Conservation (phyloP, 306 rosid species). For the Citrullus mucosospermus region DNA sequence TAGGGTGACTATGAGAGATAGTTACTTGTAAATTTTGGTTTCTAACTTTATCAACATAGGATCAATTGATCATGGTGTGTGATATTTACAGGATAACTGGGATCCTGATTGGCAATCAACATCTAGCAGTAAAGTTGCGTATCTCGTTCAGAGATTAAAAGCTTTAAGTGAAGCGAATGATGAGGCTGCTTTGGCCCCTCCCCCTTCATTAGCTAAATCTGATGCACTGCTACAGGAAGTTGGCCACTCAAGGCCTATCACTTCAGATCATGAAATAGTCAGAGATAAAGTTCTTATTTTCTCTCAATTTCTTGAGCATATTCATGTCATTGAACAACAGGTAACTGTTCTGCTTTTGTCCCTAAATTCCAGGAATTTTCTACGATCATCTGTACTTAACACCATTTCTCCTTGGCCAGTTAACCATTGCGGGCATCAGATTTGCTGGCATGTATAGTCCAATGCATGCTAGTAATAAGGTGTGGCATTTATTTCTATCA, state of each 20-base stretch:
- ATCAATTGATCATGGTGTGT: constrained; percentile 9
- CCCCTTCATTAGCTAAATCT: constrained; percentile 19
- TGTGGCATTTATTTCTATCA: neutral
- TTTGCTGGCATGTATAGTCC: constrained; percentile 92
- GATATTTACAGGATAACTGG: constrained; percentile 74
- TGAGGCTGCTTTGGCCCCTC: constrained; percentile 18
- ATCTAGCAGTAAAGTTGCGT: constrained; percentile 85
- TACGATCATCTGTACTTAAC: neutral
- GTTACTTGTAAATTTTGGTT: neutral
- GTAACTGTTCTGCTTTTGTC: constrained; percentile 12
- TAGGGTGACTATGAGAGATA: constrained; percentile 14
- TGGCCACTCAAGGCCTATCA: constrained; percentile 16
- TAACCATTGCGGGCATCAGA: constrained; percentile 66
- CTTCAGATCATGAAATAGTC: constrained; percentile 14
- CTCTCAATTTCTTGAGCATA: constrained; percentile 97
- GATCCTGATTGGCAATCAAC: constrained; percentile 99
- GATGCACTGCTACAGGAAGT: constrained; percentile 12
- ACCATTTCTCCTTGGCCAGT: constrained; percentile 32
- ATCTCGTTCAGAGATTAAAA: constrained; percentile 56
- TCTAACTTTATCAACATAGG: neutral
- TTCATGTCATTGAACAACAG: constrained; percentile 96
- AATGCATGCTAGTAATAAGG: constrained; percentile 83
- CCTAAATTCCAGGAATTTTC: neutral
- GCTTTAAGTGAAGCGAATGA: constrained; percentile 49
- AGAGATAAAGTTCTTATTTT: constrained; percentile 76